Base-by-base conservation (phyloP, 2,329 filamentous ascomycete species). In the Aureobasidium sp. region DNA sequence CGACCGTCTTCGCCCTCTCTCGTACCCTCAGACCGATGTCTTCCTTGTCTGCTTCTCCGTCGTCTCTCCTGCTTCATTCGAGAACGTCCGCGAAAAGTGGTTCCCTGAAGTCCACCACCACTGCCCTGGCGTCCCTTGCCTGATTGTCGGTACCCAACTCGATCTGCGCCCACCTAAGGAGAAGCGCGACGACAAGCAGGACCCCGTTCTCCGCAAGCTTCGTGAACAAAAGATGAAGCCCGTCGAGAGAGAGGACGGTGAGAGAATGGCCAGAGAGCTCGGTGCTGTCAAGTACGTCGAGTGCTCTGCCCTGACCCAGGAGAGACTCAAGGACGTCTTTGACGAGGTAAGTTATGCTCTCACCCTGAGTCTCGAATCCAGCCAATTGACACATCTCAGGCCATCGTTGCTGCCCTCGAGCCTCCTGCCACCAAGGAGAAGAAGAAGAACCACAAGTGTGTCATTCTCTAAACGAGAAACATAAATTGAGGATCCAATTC, bases 1-100 rank as follows among this genome's bases (percentile, higher is more conserved):
- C 80, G 93, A 97, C 75, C 85, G 93, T 76, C 82, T 97, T 73
- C 87, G 93, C 71, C 93, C 93, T 65, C 85, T 99, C 64, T 97
- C 93, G 45, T 99, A 97, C 78, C 94, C 94, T 11, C 93, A 99
- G 80, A 97, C 94, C 63, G 94, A 99, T 72, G 94, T 97, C 53
- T 97, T 97, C 78, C 82, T 97, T 67, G 97, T 97, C 74, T 97
- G 93, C 79, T 97, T 97, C 79, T 97, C 92, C 67, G 95, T 97
- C 73, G 92, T 97, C 77, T 97, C 93, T 49, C 94, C 93, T 44
- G 92, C 94, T 44, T 97, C 92, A 8, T 99, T 99, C 76, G 94
- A 99, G 76, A 99, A 99, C 88, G 94, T 97, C 57, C 87, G 92
- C 71, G 93, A 97, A 82, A 97, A 97, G 78, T 97, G 92, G 93